A percentile compares a stretch with the other conserved stretches of the same genome.
These are phyloP conservation scores for Parietichytrium sp. DNA, from an alignment of 108 stramenopile species.

Conservation along the genomic window DNA sequence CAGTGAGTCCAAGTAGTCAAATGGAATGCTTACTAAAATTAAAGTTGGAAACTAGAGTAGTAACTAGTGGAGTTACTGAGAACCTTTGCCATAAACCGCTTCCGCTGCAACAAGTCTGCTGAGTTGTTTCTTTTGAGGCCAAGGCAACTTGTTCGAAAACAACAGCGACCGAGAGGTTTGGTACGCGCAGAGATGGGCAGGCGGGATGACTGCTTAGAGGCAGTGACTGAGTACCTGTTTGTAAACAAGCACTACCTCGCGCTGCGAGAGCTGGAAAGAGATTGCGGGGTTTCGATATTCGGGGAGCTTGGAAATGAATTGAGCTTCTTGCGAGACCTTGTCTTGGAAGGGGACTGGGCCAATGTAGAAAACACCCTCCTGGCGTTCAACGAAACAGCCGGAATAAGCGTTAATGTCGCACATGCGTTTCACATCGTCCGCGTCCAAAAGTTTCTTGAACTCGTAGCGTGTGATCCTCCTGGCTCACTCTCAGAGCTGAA, in stretches of 20 bases:
- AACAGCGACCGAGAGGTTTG: no score
- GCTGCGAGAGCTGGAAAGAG: constrained; percentile 11
- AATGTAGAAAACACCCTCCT: not conserved
- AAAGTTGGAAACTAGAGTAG: no score
- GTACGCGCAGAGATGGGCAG: no score
- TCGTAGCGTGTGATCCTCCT: not conserved
- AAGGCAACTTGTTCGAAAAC: no score
- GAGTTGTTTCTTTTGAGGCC: no score
- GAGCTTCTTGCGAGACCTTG: not conserved
- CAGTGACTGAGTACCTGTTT: not conserved
- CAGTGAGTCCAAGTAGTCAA: no score
- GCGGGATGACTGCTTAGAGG: no score
- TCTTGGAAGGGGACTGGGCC: not conserved
- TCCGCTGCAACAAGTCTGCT: no score
- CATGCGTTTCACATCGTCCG: not conserved
- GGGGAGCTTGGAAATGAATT: not conserved
- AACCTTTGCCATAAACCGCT: no score
- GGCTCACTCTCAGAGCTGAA: not conserved
- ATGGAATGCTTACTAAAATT: no score
- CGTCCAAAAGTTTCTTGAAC: not conserved
- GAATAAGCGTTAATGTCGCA: not conserved
- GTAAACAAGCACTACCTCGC: not conserved
- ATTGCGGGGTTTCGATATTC: no score
- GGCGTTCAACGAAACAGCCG: not conserved
- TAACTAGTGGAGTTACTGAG: no score